Conservation (phyloP, 495 filamentous ascomycete genomes). For the Lepraria neglecta region DNA sequence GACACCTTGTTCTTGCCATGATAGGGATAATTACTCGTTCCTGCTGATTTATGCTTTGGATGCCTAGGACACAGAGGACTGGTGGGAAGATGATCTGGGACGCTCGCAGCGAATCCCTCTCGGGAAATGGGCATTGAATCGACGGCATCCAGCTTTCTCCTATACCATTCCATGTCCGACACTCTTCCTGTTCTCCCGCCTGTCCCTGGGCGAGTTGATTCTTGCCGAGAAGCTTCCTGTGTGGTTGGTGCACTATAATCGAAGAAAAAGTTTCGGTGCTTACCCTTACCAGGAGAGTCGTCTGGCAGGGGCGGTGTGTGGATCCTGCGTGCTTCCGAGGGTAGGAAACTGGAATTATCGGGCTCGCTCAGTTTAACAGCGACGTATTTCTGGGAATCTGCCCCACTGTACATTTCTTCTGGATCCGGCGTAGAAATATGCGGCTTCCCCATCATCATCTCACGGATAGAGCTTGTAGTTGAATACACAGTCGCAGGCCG, state of each 20-base stretch:
- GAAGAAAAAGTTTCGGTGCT: conserved; percentile 44
- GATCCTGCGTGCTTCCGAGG: conserved; percentile 28
- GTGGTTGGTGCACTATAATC: conserved; percentile 33
- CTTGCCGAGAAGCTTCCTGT: not conserved
- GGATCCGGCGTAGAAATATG: conserved; percentile 21
- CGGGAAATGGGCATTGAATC: conserved; percentile 13
- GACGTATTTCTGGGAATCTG: conserved; percentile 21
- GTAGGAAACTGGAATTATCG: conserved; percentile 24
- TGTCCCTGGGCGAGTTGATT: not conserved
- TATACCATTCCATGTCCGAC: conserved; percentile 21
- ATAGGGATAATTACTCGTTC: conserved; percentile 48
- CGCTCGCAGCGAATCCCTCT: conserved; percentile 44
- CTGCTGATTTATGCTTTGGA: conserved; percentile 46
- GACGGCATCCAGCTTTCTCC: conserved; percentile 21
- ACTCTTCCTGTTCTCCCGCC: not conserved
- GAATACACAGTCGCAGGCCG: conserved; percentile 15
- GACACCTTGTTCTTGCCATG: conserved; percentile 25
- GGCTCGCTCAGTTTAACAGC: conserved; percentile 18
- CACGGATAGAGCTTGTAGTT: conserved; percentile 24
- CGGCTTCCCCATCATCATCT: conserved; percentile 20
- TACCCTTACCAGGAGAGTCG: conserved; percentile 29
- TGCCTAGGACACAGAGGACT: conserved; percentile 60
- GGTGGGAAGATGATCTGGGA: conserved; percentile 58
- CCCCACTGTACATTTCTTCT: conserved; percentile 22
- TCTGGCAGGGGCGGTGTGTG: conserved; percentile 39